Conservation (phyloP, 345 rosid species). For the Lepidium africanum region DNA sequence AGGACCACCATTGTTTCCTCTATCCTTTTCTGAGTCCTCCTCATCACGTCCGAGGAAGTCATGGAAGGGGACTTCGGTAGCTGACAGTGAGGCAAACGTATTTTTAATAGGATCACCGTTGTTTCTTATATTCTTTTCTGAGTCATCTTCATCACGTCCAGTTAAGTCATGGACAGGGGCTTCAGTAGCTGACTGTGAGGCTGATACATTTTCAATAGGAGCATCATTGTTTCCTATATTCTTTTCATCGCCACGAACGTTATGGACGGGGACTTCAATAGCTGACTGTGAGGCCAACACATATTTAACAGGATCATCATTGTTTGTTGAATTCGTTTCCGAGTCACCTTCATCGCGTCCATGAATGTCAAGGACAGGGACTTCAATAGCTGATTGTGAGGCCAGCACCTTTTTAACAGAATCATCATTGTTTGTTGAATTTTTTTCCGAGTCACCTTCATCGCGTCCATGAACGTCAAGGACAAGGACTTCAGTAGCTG, state of each 20-base stretch:
- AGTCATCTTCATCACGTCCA: conserved; percentile 3
- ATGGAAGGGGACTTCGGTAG: neutral
- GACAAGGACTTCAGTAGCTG: neutral
- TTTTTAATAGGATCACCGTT: neutral
- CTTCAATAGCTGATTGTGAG: neutral
- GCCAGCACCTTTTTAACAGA: neutral
- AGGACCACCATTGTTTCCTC: neutral
- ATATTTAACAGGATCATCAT: neutral
- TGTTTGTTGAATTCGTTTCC: neutral
- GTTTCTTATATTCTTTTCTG: conserved; percentile 1
- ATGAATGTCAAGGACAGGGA: neutral
- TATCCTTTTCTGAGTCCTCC: neutral
- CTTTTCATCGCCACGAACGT: too few species aligned
- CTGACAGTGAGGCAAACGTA: neutral
- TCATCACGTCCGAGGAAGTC: neutral
- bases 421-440: neutral
- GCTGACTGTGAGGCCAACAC: neutral
- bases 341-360: neutral
- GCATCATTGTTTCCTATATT: neutral
- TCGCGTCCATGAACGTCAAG: neutral
- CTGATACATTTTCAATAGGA: neutral
- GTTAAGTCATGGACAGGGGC: neutral
- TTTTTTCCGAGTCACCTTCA: neutral
- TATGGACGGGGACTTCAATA: neutral
- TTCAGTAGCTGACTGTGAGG: neutral